Evolutionary conservation across 2,329 filamentous ascomycete genomes (phyloP), one percentile per base, ranked within the genome.

Genomic region (Aspergillus intermedius): DNA sequence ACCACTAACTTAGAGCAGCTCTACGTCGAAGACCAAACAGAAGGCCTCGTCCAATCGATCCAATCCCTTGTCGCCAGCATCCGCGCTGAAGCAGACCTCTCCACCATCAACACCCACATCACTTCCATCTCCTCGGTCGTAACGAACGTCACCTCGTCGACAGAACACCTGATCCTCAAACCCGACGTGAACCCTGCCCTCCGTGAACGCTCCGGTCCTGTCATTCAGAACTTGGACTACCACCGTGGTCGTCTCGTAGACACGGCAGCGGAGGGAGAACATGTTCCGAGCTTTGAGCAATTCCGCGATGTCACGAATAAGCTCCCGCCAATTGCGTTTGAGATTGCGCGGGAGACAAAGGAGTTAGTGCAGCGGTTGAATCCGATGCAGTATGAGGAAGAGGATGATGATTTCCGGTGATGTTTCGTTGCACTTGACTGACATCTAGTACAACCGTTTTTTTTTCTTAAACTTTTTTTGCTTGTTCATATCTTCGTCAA

Each of bases 301-400:
- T 55, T 69, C 17, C 71, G 68, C 5, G 74, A 75, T 61, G 84
- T 85, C 74, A 84, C 79, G 47, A 83, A 86, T 65, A 83, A 81
- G 23, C 72, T 95, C 45, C 88, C 88, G 9, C 88, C 88, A 2
- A 83, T 93, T 57, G 88, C 88, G n/a, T 94, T 94, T 68, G 86
- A 89, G 68, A 86, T 91, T 63, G 88, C 87, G 5, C 78, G 86
- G 51, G 86, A 90, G 68, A 87, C 86, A 45, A 93, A 91, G 74
- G 88, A 87, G 64, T 72, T 88, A 51, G 79, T 82, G 9, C 67
- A 75, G 21, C 66, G 72, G 30, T 66, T 78, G 28, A 75, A 78
- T 46, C 60, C 62, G 3, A 56, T 68, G 47, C 61, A 69, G 25
- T 55, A 61, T 22, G 61, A 55, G 13, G 64, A 61, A 9, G 63